Evolutionary conservation across 1,284 basidiomycete species (phyloP).

Genomic region (Inonotus hispidus): DNA sequence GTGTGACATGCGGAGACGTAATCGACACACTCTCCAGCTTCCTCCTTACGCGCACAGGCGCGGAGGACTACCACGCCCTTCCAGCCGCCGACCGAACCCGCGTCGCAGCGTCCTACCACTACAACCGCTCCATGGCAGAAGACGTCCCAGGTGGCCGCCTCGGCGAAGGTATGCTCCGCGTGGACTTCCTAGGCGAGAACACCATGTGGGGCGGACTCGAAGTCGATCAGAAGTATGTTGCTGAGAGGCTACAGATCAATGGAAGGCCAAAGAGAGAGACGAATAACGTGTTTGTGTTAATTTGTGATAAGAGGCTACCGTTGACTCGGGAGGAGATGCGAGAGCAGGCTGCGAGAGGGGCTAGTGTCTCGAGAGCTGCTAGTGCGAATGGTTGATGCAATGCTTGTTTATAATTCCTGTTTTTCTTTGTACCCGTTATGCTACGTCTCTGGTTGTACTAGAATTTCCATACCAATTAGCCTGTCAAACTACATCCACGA

Average conservation of each 20-base stretch:
- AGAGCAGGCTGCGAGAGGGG: conserved; percentile 19
- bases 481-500: too few relatives aligned
- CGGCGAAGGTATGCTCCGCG: conserved; percentile 50
- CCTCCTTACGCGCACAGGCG: conserved; percentile 45
- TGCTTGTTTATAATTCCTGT: neutral
- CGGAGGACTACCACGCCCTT: conserved; percentile 45
- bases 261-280: conserved; percentile 30
- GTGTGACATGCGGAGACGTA: conserved; percentile 70
- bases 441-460: too few relatives aligned
- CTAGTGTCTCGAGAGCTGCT: conserved; percentile 29
- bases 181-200: conserved; percentile 56
- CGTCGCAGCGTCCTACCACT: conserved; percentile 47
- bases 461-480: too few relatives aligned
- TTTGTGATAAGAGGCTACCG: conserved; percentile 42
- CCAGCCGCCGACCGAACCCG: conserved; percentile 30
- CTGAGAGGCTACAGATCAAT: conserved; percentile 24
- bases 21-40: conserved; percentile 50
- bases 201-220: conserved; percentile 59
- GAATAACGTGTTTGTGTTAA: conserved; percentile 57
- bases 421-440: too few relatives aligned
- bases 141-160: conserved; percentile 64
- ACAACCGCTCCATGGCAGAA: conserved; percentile 55
- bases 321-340: conserved; percentile 45
- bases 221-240: conserved; percentile 38
- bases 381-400: neutral